Evolutionary conservation across 2,329 filamentous ascomycete genomes (phyloP).

Genomic region (Ceratocystiopsis minuta): DNA sequence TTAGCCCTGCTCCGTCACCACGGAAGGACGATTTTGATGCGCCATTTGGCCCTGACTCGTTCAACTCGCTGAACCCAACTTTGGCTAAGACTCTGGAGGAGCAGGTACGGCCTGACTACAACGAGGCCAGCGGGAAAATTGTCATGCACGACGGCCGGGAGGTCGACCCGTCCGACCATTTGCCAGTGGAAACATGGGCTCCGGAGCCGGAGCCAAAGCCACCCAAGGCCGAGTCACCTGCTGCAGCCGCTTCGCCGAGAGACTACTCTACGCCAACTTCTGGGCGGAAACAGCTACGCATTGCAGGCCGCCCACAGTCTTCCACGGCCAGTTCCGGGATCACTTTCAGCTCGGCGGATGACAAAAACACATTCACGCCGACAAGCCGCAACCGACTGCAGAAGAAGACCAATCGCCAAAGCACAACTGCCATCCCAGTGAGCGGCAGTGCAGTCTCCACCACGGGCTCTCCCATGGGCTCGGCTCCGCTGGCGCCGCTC

Average conservation of each 20-base stretch:
- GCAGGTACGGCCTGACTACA: slow-evolving; percentile 20
- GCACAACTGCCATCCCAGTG: slow-evolving; percentile 18
- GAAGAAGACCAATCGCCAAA: slow-evolving; percentile 37
- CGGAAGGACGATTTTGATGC: slow-evolving; percentile 24
- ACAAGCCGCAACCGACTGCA: slow-evolving; percentile 41
- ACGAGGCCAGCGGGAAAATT: slow-evolving; percentile 48
- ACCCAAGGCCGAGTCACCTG: slow-evolving; percentile 13
- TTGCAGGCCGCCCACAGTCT: slow-evolving; percentile 27
- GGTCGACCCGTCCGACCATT: slow-evolving; percentile 64
- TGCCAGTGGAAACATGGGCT: slow-evolving; percentile 61
- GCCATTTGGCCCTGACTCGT: slow-evolving; percentile 63
- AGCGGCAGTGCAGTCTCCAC: slow-evolving; percentile 3
- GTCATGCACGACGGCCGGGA: slow-evolving; percentile 59
- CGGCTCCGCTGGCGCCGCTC: slow-evolving; percentile 34
- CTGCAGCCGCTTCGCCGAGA: slow-evolving; percentile 14
- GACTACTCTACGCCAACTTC: slow-evolving; percentile 30
- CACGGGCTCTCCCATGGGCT: slow-evolving; percentile 12
- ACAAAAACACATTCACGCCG: slow-evolving; percentile 14
- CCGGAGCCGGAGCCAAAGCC: slow-evolving; percentile 53
- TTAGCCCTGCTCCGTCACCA: slow-evolving; percentile 47
- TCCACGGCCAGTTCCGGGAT: slow-evolving; percentile 12
- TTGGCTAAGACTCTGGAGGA: slow-evolving; percentile 19
- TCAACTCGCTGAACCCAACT: slow-evolving; percentile 51
- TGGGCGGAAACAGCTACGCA: slow-evolving; percentile 33
- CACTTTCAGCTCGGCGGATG: slow-evolving; percentile 16